phyloP scores from a whole-genome alignment of 208 protist genomes.

The Crithidia expoeki region DNA sequence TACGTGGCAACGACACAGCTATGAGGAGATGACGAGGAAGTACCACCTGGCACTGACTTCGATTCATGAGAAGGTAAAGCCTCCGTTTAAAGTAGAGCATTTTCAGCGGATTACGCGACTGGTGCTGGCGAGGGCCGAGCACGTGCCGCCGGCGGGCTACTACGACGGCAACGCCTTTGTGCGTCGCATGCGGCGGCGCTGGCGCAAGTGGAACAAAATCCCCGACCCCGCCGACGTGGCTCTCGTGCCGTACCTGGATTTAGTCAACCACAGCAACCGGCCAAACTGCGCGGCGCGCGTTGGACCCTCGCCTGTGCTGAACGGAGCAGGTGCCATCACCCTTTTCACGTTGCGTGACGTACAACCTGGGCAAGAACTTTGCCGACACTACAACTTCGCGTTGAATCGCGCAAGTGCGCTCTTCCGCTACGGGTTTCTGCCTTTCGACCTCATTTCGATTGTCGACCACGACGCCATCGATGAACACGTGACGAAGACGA shows the following conservation, averaged over 20 bases:
- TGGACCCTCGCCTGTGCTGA: conserved; percentile 53
- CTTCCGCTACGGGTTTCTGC: conserved; percentile 91
- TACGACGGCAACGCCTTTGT: conserved; percentile 46
- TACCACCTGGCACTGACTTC: conserved; percentile 67
- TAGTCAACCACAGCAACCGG: conserved; percentile 91
- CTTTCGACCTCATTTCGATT: conserved; percentile 91
- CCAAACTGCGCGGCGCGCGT: conserved; percentile 80
- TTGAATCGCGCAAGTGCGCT: conserved; percentile 77
- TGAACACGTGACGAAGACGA: conserved; percentile 72
- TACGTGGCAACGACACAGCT: conserved; percentile 85
- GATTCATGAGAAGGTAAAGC: conserved; percentile 59
- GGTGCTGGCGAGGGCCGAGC: conserved; percentile 79
- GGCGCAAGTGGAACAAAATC: conserved; percentile 39
- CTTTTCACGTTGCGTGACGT: conserved; percentile 76
- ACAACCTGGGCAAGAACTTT: conserved; percentile 80
- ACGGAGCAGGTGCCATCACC: conserved; percentile 70
- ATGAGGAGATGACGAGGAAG: conserved; percentile 82
- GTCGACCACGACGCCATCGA: conserved; percentile 82
- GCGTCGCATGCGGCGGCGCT: conserved; percentile 46
- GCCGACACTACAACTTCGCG: conserved; percentile 93
- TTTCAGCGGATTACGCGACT: conserved; percentile 84
- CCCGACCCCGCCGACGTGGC: conserved; percentile 60
- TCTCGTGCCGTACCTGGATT: conserved; percentile 79
- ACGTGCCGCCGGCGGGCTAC: conserved; percentile 71
- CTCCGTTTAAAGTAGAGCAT: conserved; percentile 79